Evolutionary conservation across 306 rosid species (phyloP).

Genomic region (cucumber (Cucumis sativus)): DNA sequence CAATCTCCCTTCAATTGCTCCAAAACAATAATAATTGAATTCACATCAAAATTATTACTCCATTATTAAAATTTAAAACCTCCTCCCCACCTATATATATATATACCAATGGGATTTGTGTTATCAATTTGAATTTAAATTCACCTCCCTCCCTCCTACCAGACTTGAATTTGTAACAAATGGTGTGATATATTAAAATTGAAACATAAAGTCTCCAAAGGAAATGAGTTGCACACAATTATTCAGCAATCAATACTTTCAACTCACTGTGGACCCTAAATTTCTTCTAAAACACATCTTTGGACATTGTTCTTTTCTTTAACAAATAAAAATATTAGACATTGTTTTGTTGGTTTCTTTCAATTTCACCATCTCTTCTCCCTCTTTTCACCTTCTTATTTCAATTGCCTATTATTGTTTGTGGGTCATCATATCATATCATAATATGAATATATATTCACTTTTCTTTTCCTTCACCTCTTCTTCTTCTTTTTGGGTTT

Average conservation of each 20-base stretch:
- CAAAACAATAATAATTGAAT: neutral
- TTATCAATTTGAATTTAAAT: constrained; percentile 22
- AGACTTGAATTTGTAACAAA: neutral
- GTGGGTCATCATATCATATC: neutral
- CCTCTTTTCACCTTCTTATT: neutral
- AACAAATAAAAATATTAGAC: neutral
- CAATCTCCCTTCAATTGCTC: neutral
- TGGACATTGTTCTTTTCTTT: neutral
- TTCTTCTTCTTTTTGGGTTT: neutral
- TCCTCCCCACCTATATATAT: constrained; percentile 9
- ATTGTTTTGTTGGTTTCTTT: neutral
- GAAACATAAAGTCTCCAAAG: neutral
- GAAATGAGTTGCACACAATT: neutral
- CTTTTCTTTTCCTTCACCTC: neutral
- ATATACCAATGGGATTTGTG: constrained; percentile 12
- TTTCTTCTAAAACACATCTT: neutral
- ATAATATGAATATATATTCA: too few species aligned
- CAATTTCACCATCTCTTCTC: neutral
- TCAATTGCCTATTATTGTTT: neutral
- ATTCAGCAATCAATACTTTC: constrained; percentile 2
- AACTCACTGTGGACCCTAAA: neutral
- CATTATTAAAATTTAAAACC: neutral
- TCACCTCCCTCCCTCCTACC: neutral
- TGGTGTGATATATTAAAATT: neutral
- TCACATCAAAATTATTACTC: neutral